phyloP scores from a whole-genome alignment of 1,284 basidiomycete species.

The Austropuccinia psidii region DNA sequence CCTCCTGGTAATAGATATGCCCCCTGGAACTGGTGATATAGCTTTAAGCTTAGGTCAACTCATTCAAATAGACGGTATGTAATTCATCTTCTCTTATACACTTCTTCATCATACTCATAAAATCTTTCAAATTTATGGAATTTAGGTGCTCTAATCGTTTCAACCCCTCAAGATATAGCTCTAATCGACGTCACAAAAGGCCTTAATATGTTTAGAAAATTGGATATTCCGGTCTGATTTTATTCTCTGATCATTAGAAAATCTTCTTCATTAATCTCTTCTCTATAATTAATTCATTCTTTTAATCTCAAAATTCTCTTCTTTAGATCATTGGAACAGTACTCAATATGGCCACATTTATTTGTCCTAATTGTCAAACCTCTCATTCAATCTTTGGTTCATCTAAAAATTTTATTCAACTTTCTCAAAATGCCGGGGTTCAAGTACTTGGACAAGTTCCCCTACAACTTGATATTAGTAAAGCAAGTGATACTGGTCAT shows the following conservation, averaged over 20 bases:
- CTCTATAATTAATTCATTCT: background rate
- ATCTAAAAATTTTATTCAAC: slow-evolving; percentile 58
- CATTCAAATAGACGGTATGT: slow-evolving; percentile 70
- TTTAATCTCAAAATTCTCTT: background rate
- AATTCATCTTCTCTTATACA: background rate
- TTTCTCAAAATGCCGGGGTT: slow-evolving; percentile 59
- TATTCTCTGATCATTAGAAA: background rate
- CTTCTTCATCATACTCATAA: background rate
- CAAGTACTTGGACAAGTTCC: slow-evolving; percentile 76
- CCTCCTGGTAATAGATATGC: slow-evolving; percentile 88
- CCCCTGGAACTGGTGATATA: slow-evolving; percentile 94
- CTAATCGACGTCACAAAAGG: slow-evolving; percentile 87
- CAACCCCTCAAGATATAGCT: slow-evolving; percentile 92
- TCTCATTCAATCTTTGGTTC: slow-evolving; percentile 73
- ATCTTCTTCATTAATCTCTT: background rate
- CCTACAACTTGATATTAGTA: slow-evolving; percentile 67
- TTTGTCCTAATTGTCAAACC: slow-evolving; percentile 67
- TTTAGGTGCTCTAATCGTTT: slow-evolving; percentile 78
- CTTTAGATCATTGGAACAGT: slow-evolving; percentile 74
- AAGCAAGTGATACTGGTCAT: slow-evolving; percentile 64
- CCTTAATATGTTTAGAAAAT: slow-evolving; percentile 84
- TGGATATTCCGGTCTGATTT: slow-evolving; percentile 63
- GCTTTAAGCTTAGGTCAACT: slow-evolving; percentile 86
- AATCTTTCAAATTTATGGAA: background rate
- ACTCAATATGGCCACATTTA: slow-evolving; percentile 82